These are phyloP conservation scores for Ananas comosus DNA, from an alignment of 176 grass and related monocot species.

Conservation along the genomic window DNA sequence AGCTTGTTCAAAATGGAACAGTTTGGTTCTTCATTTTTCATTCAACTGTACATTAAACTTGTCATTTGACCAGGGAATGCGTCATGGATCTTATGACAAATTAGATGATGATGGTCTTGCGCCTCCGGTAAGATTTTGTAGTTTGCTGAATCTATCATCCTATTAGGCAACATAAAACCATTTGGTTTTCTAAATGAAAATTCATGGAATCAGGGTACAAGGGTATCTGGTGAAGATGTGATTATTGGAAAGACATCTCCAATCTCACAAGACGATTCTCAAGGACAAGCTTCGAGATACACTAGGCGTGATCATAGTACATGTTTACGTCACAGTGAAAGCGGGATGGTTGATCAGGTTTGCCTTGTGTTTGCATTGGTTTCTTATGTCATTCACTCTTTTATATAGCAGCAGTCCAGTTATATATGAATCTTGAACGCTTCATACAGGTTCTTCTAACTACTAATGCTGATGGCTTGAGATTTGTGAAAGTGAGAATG, in stretches of 20 bases:
- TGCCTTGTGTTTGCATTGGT: constrained; percentile 2
- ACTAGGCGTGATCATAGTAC: constrained; percentile 91
- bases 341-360: constrained; percentile 98
- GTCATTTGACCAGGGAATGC: constrained; percentile 49
- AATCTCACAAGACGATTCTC: constrained; percentile 90
- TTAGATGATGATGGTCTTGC: constrained; percentile 97
- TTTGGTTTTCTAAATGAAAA: constrained; percentile 12
- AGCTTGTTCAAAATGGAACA: constrained; percentile 13
- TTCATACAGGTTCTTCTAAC: constrained; percentile 77
- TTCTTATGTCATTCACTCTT: not conserved
- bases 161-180: not conserved
- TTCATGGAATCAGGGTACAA: constrained; percentile 73
- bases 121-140: constrained; percentile 63
- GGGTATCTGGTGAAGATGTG: constrained; percentile 93
- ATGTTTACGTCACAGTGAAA: constrained; percentile 85
- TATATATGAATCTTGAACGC: not conserved
- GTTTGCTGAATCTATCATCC: constrained; percentile 7
- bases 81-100: constrained; percentile 98
- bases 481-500: constrained; percentile 97
- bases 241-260: constrained; percentile 98
- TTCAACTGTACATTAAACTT: not conserved
- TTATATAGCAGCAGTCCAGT: not conserved
- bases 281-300: constrained; percentile 85
- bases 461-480: constrained; percentile 97
- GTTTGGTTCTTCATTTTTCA: constrained; percentile 4